These are phyloP conservation scores for Apiotrichum brassicae DNA, from an alignment of 1,284 basidiomycete species.

Conservation along the genomic window DNA sequence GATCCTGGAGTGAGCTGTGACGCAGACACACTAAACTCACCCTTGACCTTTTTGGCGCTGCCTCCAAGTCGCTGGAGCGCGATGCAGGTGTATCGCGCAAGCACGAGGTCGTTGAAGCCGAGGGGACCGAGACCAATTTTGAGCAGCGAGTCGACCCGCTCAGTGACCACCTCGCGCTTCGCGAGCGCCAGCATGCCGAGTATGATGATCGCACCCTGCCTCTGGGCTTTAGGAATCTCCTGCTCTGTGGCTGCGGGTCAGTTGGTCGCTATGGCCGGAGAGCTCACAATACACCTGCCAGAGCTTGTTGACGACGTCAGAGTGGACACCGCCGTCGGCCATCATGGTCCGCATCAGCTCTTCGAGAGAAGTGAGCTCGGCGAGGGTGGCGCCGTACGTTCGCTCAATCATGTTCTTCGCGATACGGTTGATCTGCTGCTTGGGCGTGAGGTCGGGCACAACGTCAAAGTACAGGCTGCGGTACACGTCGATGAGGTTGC, in stretches of 20 bases:
- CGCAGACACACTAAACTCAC: slow-evolving; percentile 43
- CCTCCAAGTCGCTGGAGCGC: slow-evolving; percentile 88
- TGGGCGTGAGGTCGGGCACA: slow-evolving; percentile 58
- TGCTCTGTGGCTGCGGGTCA: slow-evolving; percentile 58
- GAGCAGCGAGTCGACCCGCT: slow-evolving; percentile 77
- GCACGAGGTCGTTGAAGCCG: slow-evolving; percentile 76
- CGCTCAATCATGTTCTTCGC: slow-evolving; percentile 98
- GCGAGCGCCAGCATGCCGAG: slow-evolving; percentile 92
- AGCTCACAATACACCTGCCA: slow-evolving; percentile 90
- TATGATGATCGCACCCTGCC: slow-evolving; percentile 88
- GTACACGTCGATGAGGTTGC: slow-evolving; percentile 85
- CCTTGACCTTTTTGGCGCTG: slow-evolving; percentile 95
- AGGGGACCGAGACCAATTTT: slow-evolving; percentile 79
- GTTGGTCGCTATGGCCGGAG: neutral
- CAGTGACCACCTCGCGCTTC: slow-evolving; percentile 73
- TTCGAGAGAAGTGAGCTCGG: slow-evolving; percentile 91
- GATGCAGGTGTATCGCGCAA: slow-evolving; percentile 90
- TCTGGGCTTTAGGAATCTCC: slow-evolving; percentile 69
- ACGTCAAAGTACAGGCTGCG: slow-evolving; percentile 82
- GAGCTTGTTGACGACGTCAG: slow-evolving; percentile 78
- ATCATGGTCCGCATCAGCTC: slow-evolving; percentile 95
- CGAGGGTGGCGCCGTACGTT: slow-evolving; percentile 84
- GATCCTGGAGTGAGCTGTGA: slow-evolving; percentile 55
- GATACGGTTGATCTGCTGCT: slow-evolving; percentile 85
- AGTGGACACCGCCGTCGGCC: slow-evolving; percentile 65